A percentile compares a stretch with the other conserved stretches of the same genome.
phyloP scores from a whole-genome alignment of 1,284 basidiomycete genomes.

The Pseudozyma thailandica region DNA sequence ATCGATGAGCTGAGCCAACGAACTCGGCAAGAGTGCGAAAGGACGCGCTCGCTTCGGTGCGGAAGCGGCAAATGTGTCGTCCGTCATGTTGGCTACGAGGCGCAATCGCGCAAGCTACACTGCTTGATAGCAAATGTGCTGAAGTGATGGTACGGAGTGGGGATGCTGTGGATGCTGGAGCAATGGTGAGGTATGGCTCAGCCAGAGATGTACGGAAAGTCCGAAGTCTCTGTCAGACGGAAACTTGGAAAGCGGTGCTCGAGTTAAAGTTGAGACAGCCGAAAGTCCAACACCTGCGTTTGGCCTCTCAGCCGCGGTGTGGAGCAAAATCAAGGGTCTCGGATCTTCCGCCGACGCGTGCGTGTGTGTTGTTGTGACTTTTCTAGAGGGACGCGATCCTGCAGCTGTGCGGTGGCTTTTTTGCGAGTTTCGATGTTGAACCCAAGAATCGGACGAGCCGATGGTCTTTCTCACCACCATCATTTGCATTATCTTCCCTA shows the following conservation, averaged over 20 bases:
- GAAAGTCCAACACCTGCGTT: neutral
- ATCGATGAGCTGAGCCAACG: conserved; percentile 29
- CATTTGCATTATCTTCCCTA: conserved; percentile 3
- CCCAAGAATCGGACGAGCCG: conserved; percentile 10
- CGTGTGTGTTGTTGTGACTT: neutral
- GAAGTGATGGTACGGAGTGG: neutral
- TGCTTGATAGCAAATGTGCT: neutral
- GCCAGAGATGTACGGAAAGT: no score
- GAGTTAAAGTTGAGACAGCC: neutral
- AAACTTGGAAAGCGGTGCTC: neutral
- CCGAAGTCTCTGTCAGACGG: no score
- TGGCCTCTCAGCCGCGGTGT: neutral
- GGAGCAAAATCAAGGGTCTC: conserved; percentile 5
- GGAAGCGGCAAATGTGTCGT: conserved; percentile 7
- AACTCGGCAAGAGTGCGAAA: conserved; percentile 11
- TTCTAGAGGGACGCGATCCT: neutral
- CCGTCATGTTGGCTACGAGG: conserved; percentile 13
- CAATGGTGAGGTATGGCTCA: neutral
- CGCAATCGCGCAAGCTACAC: neutral
- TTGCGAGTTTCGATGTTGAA: conserved; percentile 20
- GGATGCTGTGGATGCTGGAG: neutral
- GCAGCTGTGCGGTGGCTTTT: neutral
- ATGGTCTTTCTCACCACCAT: conserved; percentile 10
- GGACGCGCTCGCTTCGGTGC: conserved; percentile 7
- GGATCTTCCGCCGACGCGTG: neutral